Conservation (phyloP, 495 filamentous ascomycete species). For the Aspergillus biplanus region DNA sequence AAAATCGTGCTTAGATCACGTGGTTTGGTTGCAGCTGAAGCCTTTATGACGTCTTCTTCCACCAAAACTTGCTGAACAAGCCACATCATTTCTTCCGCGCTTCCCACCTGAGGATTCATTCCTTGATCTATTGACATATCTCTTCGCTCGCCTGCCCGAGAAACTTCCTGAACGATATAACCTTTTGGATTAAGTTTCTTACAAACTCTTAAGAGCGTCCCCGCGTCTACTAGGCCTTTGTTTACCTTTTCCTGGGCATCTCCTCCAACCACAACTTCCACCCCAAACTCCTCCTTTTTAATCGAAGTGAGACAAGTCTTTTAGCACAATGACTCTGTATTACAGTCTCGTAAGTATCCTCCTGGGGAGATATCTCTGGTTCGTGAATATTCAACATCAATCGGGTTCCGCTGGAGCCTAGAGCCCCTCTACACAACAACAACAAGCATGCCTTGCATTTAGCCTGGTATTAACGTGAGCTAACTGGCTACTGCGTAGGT, state of each 20-base stretch:
- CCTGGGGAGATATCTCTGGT: not conserved
- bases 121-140: not conserved
- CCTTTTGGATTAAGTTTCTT: not conserved
- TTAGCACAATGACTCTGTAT: slow-evolving; percentile 91
- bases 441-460: not conserved
- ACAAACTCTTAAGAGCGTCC: not conserved
- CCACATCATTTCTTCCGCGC: slow-evolving; percentile 32
- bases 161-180: not conserved
- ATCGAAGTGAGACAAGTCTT: slow-evolving; percentile 1
- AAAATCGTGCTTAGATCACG: not conserved
- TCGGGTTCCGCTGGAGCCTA: slow-evolving; percentile 20
- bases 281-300: slow-evolving; percentile 19
- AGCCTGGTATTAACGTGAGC: not conserved
- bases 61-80: slow-evolving; percentile 30
- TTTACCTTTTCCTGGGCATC: slow-evolving; percentile 20
- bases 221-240: slow-evolving; percentile 16
- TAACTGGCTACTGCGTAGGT: slow-evolving; percentile 60
- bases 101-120: slow-evolving; percentile 22
- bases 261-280: slow-evolving; percentile 14
- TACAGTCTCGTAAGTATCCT: slow-evolving; percentile 82
- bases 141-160: not conserved
- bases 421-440: not conserved
- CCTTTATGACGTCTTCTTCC: slow-evolving; percentile 44
- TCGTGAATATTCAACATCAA: not conserved
- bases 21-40: slow-evolving; percentile 14